phyloP scores from a whole-genome alignment of 306 rosid species.

The Quercus engelmannii region DNA sequence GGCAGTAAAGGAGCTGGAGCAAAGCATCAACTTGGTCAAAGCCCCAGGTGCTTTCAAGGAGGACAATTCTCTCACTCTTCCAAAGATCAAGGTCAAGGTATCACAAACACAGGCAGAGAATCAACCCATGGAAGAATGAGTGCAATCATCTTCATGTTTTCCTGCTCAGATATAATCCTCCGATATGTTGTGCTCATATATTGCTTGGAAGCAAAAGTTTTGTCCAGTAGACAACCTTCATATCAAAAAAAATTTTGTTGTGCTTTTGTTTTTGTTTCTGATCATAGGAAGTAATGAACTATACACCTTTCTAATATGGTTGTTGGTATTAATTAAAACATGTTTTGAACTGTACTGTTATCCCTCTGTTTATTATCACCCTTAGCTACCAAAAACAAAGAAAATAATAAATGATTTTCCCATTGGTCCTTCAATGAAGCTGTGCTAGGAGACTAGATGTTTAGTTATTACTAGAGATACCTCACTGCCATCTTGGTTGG shows the following conservation, averaged over 20 bases:
- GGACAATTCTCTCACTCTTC: slow-evolving; percentile 34
- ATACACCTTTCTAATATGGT: background rate
- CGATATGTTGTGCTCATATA: background rate
- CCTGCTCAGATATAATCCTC: background rate
- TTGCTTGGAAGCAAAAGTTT: background rate
- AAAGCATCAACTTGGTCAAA: slow-evolving; percentile 33
- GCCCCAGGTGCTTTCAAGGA: slow-evolving; percentile 28
- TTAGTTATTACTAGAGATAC: too few species aligned
- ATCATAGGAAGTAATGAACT: background rate
- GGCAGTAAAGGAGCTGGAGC: slow-evolving; percentile 28
- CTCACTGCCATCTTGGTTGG: too few species aligned
- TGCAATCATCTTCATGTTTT: background rate
- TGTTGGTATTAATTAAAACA: too few species aligned
- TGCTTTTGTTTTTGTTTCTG: background rate
- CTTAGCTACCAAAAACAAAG: too few species aligned
- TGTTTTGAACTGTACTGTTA: too few species aligned
- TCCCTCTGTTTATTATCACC: too few species aligned
- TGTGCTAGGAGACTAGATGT: too few species aligned
- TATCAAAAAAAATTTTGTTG: background rate
- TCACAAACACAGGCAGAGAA: slow-evolving; percentile 1
- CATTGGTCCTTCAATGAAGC: too few species aligned
- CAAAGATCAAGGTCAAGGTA: slow-evolving; percentile 38
- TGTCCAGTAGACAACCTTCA: background rate
- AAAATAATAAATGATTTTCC: too few species aligned
- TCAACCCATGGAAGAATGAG: slow-evolving; percentile 47